Evolutionary conservation across 306 rosid species (phyloP).

Genomic region (Glycine tomentella): DNA sequence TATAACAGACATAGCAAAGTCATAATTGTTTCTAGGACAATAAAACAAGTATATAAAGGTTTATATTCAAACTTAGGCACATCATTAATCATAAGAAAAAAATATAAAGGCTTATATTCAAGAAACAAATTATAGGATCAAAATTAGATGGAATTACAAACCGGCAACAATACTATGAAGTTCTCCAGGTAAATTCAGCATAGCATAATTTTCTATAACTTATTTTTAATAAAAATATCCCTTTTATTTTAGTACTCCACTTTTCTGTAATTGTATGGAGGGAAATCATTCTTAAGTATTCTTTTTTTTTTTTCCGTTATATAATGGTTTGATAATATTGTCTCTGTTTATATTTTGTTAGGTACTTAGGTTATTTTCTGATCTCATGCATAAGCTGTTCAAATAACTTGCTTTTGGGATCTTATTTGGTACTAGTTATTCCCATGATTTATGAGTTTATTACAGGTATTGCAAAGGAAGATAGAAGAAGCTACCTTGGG

Average conservation of each 20-base stretch:
- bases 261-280: background rate
- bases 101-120: too few species aligned
- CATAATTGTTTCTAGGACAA: too few species aligned
- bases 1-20: too few species aligned
- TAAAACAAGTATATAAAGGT: too few species aligned
- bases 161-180: too few species aligned
- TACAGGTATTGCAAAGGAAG: constrained; percentile 92
- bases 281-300: background rate
- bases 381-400: constrained; percentile 19
- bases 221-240: background rate
- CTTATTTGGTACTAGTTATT: constrained; percentile 27
- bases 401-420: constrained; percentile 21
- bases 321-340: background rate
- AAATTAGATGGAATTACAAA: too few species aligned
- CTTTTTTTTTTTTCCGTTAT: background rate
- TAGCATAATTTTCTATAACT: background rate
- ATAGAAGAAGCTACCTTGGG: constrained; percentile 96
- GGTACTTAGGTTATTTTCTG: constrained; percentile 1
- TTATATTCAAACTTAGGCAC: too few species aligned
- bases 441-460: constrained; percentile 28
- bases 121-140: too few species aligned
- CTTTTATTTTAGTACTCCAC: background rate
- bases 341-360: background rate
- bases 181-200: constrained; percentile 77
- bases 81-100: too few species aligned